phyloP scores from a whole-genome alignment of 2,329 filamentous ascomycete species.

The Tolypocladium nubicola region DNA sequence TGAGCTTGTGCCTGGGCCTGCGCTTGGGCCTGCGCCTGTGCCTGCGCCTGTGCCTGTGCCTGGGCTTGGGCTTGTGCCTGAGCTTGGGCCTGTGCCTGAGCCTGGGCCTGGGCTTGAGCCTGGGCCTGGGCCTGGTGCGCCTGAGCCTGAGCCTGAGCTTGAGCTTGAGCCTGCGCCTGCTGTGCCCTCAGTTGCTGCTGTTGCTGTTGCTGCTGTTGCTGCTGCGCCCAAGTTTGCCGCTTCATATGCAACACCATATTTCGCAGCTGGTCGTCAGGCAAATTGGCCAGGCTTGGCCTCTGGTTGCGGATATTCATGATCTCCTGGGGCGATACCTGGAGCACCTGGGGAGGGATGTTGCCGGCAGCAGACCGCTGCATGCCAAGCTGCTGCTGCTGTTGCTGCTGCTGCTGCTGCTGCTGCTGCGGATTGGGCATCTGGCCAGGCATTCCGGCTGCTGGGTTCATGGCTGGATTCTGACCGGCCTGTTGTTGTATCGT shows the following conservation, averaged over 20 bases:
- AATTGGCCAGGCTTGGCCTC: constrained; percentile 12
- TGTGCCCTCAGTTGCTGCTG: constrained; percentile 10
- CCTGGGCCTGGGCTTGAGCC: constrained; percentile 7
- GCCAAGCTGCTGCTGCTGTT: constrained; percentile 6
- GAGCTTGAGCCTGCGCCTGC: constrained; percentile 7
- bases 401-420: constrained; percentile 2
- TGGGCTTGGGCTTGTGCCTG: constrained; percentile 24
- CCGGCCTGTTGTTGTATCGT: constrained; percentile 17
- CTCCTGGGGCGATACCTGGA: constrained; percentile 23
- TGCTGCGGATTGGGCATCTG: constrained; percentile 16
- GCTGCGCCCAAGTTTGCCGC: constrained; percentile 17
- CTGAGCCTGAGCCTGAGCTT: constrained; percentile 6
- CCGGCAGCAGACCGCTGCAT: constrained; percentile 13
- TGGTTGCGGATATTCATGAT: constrained; percentile 18
- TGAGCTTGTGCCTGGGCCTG: constrained; percentile 24
- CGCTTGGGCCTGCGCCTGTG: constrained; percentile 18
- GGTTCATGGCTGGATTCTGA: constrained; percentile 18
- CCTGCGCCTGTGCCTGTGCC: constrained; percentile 24
- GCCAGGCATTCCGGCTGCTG: constrained; percentile 11
- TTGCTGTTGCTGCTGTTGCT: constrained; percentile 20
- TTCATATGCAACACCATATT: constrained; percentile 21
- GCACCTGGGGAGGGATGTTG: constrained; percentile 18
- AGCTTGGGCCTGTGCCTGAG: constrained; percentile 12
- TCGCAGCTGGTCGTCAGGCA: constrained; percentile 24
- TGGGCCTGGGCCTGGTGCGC: constrained; percentile 13